Evolutionary conservation across 164 flowering plant species (phyloP).

Genomic region (Platanus orientalis): DNA sequence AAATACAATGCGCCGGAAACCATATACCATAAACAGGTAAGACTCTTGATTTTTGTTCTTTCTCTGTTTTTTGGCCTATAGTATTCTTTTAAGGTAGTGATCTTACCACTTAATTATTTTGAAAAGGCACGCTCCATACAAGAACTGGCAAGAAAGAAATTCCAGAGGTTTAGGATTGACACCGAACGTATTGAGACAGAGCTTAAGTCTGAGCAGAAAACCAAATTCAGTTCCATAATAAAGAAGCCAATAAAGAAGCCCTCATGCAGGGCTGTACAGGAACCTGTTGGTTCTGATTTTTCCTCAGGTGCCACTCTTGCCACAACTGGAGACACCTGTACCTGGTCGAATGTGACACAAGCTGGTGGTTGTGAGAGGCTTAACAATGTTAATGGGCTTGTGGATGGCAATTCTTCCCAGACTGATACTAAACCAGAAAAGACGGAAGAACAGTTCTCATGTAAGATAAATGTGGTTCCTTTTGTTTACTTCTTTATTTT

Average conservation of each 20-base stretch:
- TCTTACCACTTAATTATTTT: slow-evolving; percentile 8
- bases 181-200: slow-evolving; percentile 49
- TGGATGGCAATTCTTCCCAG: slow-evolving; percentile 45
- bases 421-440: slow-evolving; percentile 51
- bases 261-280: slow-evolving; percentile 36
- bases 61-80: not conserved
- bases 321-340: slow-evolving; percentile 43
- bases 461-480: slow-evolving; percentile 34
- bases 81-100: not conserved
- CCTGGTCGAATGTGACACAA: slow-evolving; percentile 30
- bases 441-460: slow-evolving; percentile 58
- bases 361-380: slow-evolving; percentile 42
- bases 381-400: slow-evolving; percentile 33
- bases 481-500: too few species aligned
- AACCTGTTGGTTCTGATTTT: slow-evolving; percentile 81
- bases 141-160: slow-evolving; percentile 81
- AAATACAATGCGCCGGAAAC: slow-evolving; percentile 95
- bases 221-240: slow-evolving; percentile 27
- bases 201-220: slow-evolving; percentile 45
- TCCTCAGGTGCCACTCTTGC: slow-evolving; percentile 84
- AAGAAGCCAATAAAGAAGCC: slow-evolving; percentile 57
- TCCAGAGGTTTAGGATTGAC: slow-evolving; percentile 47
- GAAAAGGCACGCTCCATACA: slow-evolving; percentile 78
- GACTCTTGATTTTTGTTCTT: not conserved
- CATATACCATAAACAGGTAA: slow-evolving; percentile 83